These are phyloP conservation scores for Allium sativum DNA, from an alignment of 106 monocot genomes.

Conservation along the genomic window DNA sequence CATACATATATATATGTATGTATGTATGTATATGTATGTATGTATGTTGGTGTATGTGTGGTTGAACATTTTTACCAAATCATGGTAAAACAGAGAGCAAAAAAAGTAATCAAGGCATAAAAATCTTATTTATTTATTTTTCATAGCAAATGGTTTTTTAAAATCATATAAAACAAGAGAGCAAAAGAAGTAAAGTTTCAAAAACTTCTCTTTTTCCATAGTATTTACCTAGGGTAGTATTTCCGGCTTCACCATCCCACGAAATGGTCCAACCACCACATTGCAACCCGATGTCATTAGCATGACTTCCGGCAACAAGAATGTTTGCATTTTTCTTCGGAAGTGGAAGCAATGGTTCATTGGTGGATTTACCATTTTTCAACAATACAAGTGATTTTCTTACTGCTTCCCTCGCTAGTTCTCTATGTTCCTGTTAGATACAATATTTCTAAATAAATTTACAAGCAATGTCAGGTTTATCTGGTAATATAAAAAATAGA, in stretches of 20 bases:
- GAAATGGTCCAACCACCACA: constrained; percentile 75
- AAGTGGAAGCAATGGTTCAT: constrained; percentile 35
- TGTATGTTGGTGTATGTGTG: no score
- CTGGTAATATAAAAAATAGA: not conserved
- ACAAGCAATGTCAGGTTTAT: no score
- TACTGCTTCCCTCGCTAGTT: constrained; percentile 58
- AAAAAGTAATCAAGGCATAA: no score
- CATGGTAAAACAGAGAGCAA: no score
- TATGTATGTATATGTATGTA: no score
- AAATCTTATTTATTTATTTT: no score
- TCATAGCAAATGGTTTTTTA: no score
- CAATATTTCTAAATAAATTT: no score
- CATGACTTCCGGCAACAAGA: constrained; percentile 62
- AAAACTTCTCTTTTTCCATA: not conserved
- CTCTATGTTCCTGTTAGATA: constrained; percentile 43
- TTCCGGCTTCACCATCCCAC: constrained; percentile 51
- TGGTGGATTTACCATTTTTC: constrained; percentile 46
- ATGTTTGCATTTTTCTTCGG: constrained; percentile 47
- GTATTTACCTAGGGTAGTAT: constrained; percentile 46
- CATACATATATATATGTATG: no score
- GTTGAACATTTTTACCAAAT: no score
- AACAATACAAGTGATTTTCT: constrained; percentile 54
- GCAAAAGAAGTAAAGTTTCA: no score
- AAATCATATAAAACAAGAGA: no score
- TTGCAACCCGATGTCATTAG: constrained; percentile 59